phyloP scores from a whole-genome alignment of 306 rosid genomes.

The Sicyos edulis region DNA sequence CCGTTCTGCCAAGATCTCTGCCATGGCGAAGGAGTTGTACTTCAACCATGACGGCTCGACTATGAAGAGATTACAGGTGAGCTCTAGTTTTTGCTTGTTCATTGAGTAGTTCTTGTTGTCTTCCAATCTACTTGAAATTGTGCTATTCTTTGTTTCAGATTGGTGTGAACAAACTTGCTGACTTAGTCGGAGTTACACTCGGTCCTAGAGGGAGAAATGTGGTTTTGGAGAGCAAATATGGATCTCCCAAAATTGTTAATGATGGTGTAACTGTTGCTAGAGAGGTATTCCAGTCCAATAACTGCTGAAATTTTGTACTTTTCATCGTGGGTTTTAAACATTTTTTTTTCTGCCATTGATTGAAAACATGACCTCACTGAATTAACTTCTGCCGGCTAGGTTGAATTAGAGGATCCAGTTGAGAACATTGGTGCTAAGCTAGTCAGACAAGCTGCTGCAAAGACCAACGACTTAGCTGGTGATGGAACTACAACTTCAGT shows the following conservation, averaged over 20 bases:
- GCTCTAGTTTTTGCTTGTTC: background rate
- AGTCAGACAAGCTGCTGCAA: conserved; percentile 98
- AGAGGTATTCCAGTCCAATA: conserved; percentile 46
- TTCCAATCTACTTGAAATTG: background rate
- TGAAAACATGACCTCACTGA: background rate
- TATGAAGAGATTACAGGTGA: conserved; percentile 72
- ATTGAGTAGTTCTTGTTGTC: background rate
- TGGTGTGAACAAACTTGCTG: conserved; percentile 99
- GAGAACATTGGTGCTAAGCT: conserved; percentile 98
- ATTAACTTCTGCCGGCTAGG: conserved; percentile 33
- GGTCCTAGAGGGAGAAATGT: conserved; percentile 99
- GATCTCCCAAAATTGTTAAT: conserved; percentile 93
- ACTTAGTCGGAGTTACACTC: conserved; percentile 94
- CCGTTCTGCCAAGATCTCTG: conserved; percentile 45
- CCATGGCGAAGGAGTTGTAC: conserved; percentile 96
- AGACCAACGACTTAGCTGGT: conserved; percentile 98
- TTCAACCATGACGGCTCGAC: conserved; percentile 92
- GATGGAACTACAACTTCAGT: conserved; percentile 98
- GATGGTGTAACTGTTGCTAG: conserved; percentile 97
- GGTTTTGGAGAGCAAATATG: conserved; percentile 94
- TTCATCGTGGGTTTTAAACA: background rate
- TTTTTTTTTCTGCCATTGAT: background rate
- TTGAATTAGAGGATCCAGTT: conserved; percentile 98
- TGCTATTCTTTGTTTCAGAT: conserved; percentile 33
- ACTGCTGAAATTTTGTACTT: background rate